Percentiles rank a stretch among this genome's conserved stretches.
Conservation (phyloP, 495 filamentous ascomycete species). For the Hamigera avellanea region DNA sequence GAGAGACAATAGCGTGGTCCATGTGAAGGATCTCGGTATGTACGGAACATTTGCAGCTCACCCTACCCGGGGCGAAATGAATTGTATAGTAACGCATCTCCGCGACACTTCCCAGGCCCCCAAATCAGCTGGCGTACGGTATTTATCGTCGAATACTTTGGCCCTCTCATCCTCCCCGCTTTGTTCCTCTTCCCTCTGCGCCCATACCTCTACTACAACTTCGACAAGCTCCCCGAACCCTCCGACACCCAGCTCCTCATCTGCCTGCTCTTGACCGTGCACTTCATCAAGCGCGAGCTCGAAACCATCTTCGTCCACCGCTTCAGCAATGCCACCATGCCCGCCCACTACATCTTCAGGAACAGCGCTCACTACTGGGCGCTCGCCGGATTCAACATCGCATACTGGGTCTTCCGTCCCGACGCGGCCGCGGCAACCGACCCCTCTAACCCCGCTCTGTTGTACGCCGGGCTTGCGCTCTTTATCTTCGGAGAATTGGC, state of each 20-base stretch:
- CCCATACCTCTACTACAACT: slow-evolving; percentile 57
- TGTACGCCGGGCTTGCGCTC: slow-evolving; percentile 53
- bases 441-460: slow-evolving; percentile 31
- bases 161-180: slow-evolving; percentile 85
- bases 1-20: slow-evolving; percentile 54
- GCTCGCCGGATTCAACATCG: slow-evolving; percentile 68
- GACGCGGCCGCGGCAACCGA: slow-evolving; percentile 42
- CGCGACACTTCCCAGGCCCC: slow-evolving; percentile 43
- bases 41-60: no score
- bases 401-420: slow-evolving; percentile 76
- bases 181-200: slow-evolving; percentile 58
- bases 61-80: no score
- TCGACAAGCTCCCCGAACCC: slow-evolving; percentile 38
- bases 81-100: not conserved
- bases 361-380: slow-evolving; percentile 89
- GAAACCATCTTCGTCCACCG: slow-evolving; percentile 93
- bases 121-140: slow-evolving; percentile 92
- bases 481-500: slow-evolving; percentile 65
- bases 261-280: slow-evolving; percentile 56
- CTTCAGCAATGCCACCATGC: slow-evolving; percentile 92
- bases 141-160: slow-evolving; percentile 89
- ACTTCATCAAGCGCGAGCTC: slow-evolving; percentile 92
- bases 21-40: slow-evolving; percentile 90
- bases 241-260: slow-evolving; percentile 59
- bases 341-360: slow-evolving; percentile 74